These are phyloP conservation scores for Colletotrichum orbiculare DNA, from an alignment of 2,329 filamentous ascomycete species.

Conservation along the genomic window DNA sequence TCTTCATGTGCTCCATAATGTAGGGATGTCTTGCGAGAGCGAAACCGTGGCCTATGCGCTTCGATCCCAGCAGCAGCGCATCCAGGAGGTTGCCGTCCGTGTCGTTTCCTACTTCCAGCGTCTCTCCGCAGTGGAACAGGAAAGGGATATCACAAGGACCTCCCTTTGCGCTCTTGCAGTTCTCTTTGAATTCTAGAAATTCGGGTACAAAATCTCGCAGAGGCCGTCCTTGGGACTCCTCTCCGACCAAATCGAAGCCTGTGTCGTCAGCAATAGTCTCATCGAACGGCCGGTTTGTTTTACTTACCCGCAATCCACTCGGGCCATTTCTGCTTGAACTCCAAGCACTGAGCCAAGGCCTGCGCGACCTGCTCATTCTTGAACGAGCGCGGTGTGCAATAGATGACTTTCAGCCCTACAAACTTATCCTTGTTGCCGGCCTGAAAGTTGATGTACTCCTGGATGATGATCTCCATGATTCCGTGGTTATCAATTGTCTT, in stretches of 20 bases:
- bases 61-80: conserved; percentile 72
- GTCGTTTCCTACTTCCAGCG: conserved; percentile 72
- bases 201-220: conserved; percentile 65
- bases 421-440: conserved; percentile 56
- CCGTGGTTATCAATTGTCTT: conserved; percentile 62
- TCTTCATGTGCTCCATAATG: conserved; percentile 74
- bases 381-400: conserved; percentile 75
- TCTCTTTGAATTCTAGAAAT: conserved; percentile 65
- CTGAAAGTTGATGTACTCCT: conserved; percentile 63
- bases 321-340: conserved; percentile 67
- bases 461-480: conserved; percentile 70
- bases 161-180: conserved; percentile 55
- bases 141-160: conserved; percentile 70
- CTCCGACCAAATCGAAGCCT: conserved; percentile 78
- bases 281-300: too few species aligned
- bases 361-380: conserved; percentile 55
- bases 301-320: conserved; percentile 71
- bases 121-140: conserved; percentile 82
- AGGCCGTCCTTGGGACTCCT: conserved; percentile 71
- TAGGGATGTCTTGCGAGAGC: conserved; percentile 74
- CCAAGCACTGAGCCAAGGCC: conserved; percentile 70
- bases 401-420: conserved; percentile 76
- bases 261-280: conserved; percentile 8
- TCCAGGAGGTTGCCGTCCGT: conserved; percentile 77
- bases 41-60: conserved; percentile 80